phyloP scores from a whole-genome alignment of 129 eudicot genomes.

The Saposhnikovia divaricata region DNA sequence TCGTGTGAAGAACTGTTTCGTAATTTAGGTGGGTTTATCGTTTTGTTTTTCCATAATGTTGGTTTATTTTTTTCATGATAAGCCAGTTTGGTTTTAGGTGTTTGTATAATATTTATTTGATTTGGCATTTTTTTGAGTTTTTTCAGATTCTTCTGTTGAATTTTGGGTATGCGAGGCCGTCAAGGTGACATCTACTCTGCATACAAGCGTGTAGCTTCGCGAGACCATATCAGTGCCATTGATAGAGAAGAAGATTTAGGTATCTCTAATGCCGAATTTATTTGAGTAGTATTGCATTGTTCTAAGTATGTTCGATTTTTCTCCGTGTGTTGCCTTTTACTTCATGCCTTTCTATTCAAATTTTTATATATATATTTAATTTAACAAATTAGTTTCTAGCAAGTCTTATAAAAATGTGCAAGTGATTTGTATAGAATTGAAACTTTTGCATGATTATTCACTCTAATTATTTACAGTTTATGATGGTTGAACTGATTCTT shows the following conservation, averaged over 20 bases:
- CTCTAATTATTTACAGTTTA: background rate
- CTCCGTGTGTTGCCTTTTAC: background rate
- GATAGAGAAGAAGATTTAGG: constrained; percentile 55
- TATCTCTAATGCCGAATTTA: background rate
- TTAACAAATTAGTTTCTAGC: background rate
- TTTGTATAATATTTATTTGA: background rate
- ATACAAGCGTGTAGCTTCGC: constrained; percentile 67
- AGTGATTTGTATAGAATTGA: background rate
- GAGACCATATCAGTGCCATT: constrained; percentile 39
- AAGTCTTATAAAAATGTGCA: background rate
- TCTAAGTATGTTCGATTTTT: background rate
- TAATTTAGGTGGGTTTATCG: background rate
- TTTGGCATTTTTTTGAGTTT: background rate
- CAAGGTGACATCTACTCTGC: constrained; percentile 34
- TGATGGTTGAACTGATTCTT: constrained; percentile 14
- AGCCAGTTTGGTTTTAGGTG: background rate
- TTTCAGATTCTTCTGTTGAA: background rate
- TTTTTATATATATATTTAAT: background rate
- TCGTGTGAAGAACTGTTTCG: background rate
- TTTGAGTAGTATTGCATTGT: background rate
- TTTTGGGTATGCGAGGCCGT: constrained; percentile 51
- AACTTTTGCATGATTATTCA: background rate
- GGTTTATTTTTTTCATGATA: background rate
- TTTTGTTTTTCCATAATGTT: too few relatives aligned
- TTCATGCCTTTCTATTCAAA: background rate